phyloP scores from a whole-genome alignment of 2,329 filamentous ascomycete species.

The Hymenotorrendiella dingleyae region DNA sequence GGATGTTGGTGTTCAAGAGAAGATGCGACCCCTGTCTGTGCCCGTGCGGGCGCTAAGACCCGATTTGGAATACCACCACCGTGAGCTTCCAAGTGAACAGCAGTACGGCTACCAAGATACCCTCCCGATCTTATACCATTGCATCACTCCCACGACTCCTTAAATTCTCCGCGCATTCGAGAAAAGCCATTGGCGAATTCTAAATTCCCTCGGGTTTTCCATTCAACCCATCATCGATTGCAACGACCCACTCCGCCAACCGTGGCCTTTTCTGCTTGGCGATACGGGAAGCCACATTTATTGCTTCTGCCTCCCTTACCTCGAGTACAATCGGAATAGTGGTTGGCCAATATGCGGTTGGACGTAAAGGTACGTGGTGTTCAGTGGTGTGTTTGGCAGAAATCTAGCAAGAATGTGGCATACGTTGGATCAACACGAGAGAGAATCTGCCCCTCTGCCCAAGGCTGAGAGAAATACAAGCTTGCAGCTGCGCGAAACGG shows the following conservation, averaged over 20 bases:
- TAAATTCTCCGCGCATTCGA: background rate
- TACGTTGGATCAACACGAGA: slow-evolving; percentile 2
- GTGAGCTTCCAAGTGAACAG: slow-evolving; percentile 19
- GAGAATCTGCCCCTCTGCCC: slow-evolving; percentile 6
- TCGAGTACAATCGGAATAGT: slow-evolving; percentile 10
- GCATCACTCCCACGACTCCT: background rate
- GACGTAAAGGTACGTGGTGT: slow-evolving; percentile 55
- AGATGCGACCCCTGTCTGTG: background rate
- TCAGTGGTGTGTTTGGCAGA: too few relatives aligned
- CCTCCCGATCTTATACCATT: slow-evolving; percentile 1
- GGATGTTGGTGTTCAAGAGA: background rate
- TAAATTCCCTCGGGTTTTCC: background rate
- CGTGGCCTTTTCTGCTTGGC: slow-evolving; percentile 12
- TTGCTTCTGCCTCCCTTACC: slow-evolving; percentile 17
- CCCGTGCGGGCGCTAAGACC: slow-evolving; percentile 6
- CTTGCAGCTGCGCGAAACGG: slow-evolving; percentile 18
- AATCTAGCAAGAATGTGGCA: too few relatives aligned
- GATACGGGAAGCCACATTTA: slow-evolving; percentile 20
- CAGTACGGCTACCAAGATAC: slow-evolving; percentile 19
- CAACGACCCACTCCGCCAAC: slow-evolving; percentile 1
- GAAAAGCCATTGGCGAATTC: background rate
- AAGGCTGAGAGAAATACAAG: slow-evolving; percentile 14
- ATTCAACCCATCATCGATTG: background rate
- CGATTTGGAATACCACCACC: slow-evolving; percentile 4
- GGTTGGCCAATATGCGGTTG: slow-evolving; percentile 44